These are phyloP conservation scores for Podospora comata DNA, from an alignment of 495 filamentous ascomycete genomes.

Conservation along the genomic window DNA sequence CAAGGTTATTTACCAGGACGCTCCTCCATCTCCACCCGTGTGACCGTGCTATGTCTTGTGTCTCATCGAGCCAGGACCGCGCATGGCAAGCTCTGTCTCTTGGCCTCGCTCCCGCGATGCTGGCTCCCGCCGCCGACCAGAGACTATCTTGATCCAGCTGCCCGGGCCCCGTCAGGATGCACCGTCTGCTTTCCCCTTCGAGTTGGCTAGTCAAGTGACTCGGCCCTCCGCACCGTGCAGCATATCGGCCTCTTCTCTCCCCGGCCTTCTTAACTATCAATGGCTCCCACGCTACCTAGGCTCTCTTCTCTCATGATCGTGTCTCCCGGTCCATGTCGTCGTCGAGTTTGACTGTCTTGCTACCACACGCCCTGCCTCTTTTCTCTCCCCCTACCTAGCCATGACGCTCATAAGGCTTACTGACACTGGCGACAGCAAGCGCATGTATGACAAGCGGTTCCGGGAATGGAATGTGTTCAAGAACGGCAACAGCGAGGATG, in stretches of 20 bases:
- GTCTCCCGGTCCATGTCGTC: background rate
- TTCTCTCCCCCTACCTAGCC: background rate
- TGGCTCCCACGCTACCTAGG: background rate
- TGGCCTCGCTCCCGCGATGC: background rate
- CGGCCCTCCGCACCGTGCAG: background rate
- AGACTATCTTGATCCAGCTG: background rate
- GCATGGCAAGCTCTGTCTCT: background rate
- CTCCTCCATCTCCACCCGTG: background rate
- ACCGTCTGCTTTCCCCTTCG: background rate
- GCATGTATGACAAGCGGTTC: conserved; percentile 38
- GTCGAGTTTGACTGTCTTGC: background rate
- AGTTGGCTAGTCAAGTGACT: background rate
- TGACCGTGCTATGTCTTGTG: background rate
- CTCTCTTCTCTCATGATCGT: background rate
- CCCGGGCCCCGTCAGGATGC: background rate
- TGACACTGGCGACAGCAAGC: conserved; percentile 32
- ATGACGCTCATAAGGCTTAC: conserved; percentile 31
- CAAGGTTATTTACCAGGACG: background rate
- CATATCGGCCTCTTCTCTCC: background rate
- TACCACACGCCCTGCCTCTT: background rate
- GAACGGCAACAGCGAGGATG: conserved; percentile 33
- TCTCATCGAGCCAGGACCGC: background rate
- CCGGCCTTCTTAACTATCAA: background rate
- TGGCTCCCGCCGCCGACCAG: background rate
- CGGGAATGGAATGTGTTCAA: conserved; percentile 38